Conservation (phyloP, 2,329 filamentous ascomycete genomes). For the Apiospora kogelbergensis region DNA sequence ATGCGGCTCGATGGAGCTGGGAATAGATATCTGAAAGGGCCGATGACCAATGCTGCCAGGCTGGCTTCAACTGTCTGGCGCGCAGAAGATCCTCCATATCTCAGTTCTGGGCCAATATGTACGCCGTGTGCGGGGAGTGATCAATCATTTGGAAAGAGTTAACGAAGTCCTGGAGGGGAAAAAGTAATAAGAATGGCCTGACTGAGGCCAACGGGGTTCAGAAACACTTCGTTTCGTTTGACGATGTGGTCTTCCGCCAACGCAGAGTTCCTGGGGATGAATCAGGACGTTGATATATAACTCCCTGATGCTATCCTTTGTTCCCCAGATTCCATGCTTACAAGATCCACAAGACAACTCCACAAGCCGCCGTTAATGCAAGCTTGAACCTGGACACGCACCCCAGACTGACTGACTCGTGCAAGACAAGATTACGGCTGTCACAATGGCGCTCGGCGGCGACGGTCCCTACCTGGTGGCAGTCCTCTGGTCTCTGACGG, state of each 20-base stretch:
- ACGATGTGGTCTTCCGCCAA: not conserved
- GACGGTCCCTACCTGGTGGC: slow-evolving; percentile 16
- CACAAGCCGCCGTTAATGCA: not conserved
- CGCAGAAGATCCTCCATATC: not conserved
- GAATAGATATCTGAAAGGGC: not conserved
- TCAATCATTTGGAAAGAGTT: not conserved
- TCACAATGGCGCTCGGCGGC: slow-evolving; percentile 12
- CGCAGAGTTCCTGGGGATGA: not conserved
- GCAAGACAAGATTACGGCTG: not conserved
- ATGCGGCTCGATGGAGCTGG: not conserved
- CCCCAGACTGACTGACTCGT: not conserved
- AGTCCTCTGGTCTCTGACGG: slow-evolving; percentile 26
- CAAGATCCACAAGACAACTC: not conserved
- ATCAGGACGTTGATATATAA: not conserved
- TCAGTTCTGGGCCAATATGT: not conserved
- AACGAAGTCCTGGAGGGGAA: not conserved
- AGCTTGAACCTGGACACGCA: not conserved
- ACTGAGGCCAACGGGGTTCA: not conserved
- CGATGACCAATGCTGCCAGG: not conserved
- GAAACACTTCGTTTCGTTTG: not conserved
- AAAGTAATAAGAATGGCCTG: not conserved
- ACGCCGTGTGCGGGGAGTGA: not conserved
- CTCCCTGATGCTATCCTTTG: not conserved
- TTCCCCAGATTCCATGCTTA: not conserved
- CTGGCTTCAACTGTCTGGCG: not conserved